phyloP scores from a whole-genome alignment of 768 basidiomycete species.

The Pleurotus pulmonarius region DNA sequence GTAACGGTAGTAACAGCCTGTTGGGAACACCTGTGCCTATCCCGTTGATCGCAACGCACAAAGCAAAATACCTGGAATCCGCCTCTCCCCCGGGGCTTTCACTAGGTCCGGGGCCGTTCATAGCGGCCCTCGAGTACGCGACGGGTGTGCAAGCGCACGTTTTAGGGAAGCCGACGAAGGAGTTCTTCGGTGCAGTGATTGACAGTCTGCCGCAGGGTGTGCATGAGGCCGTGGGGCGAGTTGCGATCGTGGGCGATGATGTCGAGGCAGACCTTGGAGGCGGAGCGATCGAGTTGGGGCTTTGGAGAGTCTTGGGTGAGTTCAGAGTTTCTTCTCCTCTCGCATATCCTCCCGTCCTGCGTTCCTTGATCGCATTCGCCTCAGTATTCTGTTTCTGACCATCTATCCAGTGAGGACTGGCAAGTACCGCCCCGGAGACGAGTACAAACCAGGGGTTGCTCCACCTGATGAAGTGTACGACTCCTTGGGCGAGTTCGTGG shows the following conservation, averaged over 20 bases:
- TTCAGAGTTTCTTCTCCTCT: neutral
- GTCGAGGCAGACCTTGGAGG: constrained; percentile 59
- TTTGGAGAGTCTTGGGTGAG: constrained; percentile 64
- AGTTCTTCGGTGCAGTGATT: constrained; percentile 60
- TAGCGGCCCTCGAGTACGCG: constrained; percentile 58
- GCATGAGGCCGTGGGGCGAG: constrained; percentile 17
- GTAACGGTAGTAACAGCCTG: constrained; percentile 4
- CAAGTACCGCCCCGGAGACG: constrained; percentile 64
- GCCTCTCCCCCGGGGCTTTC: constrained; percentile 45
- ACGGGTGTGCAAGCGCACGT: constrained; percentile 42
- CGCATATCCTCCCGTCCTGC: no score
- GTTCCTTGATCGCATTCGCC: no score
- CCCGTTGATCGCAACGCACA: constrained; percentile 59
- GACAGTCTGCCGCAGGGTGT: constrained; percentile 19
- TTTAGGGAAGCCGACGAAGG: constrained; percentile 60
- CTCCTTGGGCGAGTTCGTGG: constrained; percentile 51
- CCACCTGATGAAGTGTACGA: constrained; percentile 53
- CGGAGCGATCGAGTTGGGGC: constrained; percentile 54
- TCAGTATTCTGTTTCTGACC: neutral
- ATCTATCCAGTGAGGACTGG: constrained; percentile 53
- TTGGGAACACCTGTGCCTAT: constrained; percentile 1
- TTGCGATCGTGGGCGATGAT: constrained; percentile 68
- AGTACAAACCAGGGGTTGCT: constrained; percentile 29
- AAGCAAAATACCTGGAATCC: constrained; percentile 46
- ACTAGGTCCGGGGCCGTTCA: constrained; percentile 70